phyloP scores from a whole-genome alignment of 257 asterid genomes.

The Nicotiana noctiflora region DNA sequence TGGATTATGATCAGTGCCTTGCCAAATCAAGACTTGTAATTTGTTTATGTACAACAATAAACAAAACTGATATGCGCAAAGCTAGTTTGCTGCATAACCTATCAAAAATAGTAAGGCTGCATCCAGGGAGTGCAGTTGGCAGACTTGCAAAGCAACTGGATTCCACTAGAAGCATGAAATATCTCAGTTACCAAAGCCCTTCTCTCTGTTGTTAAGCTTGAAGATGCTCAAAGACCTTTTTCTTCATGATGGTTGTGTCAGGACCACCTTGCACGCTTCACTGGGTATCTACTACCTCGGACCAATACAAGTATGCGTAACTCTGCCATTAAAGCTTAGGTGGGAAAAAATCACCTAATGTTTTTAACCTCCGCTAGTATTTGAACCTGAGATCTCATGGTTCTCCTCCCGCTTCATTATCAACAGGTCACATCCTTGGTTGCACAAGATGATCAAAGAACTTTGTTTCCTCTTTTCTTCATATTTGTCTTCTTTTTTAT shows the following conservation, averaged over 20 bases:
- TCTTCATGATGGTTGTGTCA: no score
- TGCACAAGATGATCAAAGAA: not conserved
- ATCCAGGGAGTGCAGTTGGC: not conserved
- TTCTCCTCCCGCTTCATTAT: no score
- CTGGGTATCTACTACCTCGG: no score
- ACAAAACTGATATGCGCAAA: not conserved
- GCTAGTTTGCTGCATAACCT: not conserved
- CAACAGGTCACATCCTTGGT: no score
- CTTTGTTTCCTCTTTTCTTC: not conserved
- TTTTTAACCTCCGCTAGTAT: no score
- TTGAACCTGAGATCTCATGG: no score
- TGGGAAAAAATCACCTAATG: no score
- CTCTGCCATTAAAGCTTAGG: no score
- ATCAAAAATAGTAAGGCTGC: not conserved
- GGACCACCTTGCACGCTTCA: no score
- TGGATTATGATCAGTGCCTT: slow-evolving; percentile 83
- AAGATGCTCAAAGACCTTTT: not conserved
- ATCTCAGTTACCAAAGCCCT: not conserved
- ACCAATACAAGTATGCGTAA: no score
- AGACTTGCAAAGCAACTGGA: not conserved
- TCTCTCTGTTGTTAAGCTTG: not conserved
- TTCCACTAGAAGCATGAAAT: not conserved
- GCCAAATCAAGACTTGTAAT: not conserved
- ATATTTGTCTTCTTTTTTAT: not conserved
- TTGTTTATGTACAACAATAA: no score